Evolutionary conservation across 1,139 yeast genomes (phyloP).

Genomic region (Yamadazyma sp.): DNA sequence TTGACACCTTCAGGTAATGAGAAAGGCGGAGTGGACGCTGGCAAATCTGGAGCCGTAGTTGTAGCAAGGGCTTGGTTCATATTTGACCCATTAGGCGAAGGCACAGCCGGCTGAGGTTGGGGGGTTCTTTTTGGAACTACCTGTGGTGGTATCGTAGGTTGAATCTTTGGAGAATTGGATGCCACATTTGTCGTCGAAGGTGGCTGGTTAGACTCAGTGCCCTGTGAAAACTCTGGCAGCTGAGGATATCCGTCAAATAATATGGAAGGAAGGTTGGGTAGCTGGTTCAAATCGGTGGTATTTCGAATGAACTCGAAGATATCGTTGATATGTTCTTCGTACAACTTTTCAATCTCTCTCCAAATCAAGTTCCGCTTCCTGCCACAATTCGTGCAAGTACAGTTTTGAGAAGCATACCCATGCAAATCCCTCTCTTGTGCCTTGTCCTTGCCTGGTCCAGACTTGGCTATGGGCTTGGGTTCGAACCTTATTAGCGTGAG

Average conservation of each 20-base stretch:
- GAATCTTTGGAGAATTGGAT: background rate
- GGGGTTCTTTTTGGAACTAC: too few relatives aligned
- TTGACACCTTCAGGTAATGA: background rate
- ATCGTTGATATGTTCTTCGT: constrained; percentile 61
- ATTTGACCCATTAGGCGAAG: too few relatives aligned
- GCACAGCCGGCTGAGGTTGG: too few relatives aligned
- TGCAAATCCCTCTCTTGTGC: constrained; percentile 12
- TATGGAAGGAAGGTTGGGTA: constrained; percentile 41
- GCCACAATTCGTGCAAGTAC: constrained; percentile 82
- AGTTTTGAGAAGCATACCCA: constrained; percentile 24
- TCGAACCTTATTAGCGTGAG: constrained; percentile 11
- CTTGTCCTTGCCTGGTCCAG: constrained; percentile 8
- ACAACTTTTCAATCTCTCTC: constrained; percentile 62
- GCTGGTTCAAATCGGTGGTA: constrained; percentile 40
- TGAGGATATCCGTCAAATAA: constrained; percentile 12
- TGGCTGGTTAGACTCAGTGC: background rate
- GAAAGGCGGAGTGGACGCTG: background rate
- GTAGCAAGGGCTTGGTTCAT: too few relatives aligned
- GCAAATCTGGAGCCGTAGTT: background rate
- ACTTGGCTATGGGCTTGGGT: constrained; percentile 9
- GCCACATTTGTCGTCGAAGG: background rate
- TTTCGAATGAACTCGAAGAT: constrained; percentile 42
- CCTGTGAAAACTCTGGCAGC: background rate
- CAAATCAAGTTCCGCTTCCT: constrained; percentile 72
- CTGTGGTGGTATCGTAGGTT: too few relatives aligned